Percentiles rank a stretch among this genome's conserved stretches.
Evolutionary conservation across 805 yeast genomes (phyloP).

Genomic region (Lipomyces spencermartinsiae): DNA sequence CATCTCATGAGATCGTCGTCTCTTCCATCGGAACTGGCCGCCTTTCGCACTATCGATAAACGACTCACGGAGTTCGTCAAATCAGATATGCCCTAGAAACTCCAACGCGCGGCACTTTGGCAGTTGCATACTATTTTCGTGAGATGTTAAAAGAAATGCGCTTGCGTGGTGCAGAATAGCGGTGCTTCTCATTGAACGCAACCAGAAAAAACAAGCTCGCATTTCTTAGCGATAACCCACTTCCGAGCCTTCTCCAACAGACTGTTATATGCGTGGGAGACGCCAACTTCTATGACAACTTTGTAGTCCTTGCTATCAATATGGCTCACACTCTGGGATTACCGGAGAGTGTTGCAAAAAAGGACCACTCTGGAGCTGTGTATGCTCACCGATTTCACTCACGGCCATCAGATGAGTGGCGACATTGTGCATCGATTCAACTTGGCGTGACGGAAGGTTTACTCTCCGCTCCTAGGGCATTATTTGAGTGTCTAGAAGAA

Average conservation of each 20-base stretch:
- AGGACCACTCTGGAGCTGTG: constrained; percentile 6
- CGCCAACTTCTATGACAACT: background rate
- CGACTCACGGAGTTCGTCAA: background rate
- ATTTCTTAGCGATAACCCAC: background rate
- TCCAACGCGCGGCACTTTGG: background rate
- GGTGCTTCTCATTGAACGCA: background rate
- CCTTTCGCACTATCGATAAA: background rate
- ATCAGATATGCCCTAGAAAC: background rate
- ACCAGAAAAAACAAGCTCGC: background rate
- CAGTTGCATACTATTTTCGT: background rate
- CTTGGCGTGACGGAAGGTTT: background rate
- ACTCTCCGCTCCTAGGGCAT: background rate
- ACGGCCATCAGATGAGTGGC: constrained; percentile 2
- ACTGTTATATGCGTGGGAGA: background rate
- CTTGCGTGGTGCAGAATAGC: background rate
- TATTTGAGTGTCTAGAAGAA: background rate
- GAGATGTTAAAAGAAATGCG: background rate
- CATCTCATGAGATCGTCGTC: background rate
- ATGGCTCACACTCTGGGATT: background rate
- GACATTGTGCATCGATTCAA: background rate
- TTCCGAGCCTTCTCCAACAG: background rate
- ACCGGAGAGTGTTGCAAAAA: background rate
- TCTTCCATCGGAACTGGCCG: background rate
- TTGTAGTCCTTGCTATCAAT: background rate
- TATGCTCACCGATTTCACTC: constrained; percentile 4